A percentile compares a stretch with the other conserved stretches of the same genome.
These are phyloP conservation scores for Oxalis stricta DNA, from an alignment of 441 rosid genomes.

Conservation along the genomic window DNA sequence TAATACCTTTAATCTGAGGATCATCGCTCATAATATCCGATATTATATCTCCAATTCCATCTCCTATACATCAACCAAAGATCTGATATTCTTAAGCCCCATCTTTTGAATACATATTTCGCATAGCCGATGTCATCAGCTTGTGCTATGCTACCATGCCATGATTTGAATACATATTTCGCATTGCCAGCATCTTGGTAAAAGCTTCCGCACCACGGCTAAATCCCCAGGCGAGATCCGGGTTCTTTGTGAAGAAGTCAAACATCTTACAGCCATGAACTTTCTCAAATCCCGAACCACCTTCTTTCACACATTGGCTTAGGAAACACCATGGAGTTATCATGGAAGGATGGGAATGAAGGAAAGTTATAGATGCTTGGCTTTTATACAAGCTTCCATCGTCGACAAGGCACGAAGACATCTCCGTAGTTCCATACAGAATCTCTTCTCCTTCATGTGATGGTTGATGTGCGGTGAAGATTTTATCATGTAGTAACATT, in stretches of 20 bases:
- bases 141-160: conserved; percentile 2
- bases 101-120: conserved; percentile 4
- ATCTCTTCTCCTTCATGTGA: conserved; percentile 5
- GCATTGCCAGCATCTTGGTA: conserved; percentile 8
- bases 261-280: conserved; percentile 26
- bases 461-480: conserved; percentile 1
- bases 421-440: conserved; percentile 5
- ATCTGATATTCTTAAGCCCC: conserved; percentile 11
- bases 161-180: conserved; percentile 2
- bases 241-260: conserved; percentile 19
- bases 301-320: conserved; percentile 19
- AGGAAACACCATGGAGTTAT: conserved; percentile 18
- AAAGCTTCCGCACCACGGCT: conserved; percentile 21
- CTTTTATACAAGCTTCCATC: too few species aligned
- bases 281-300: conserved; percentile 25
- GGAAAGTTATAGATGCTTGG: too few species aligned
- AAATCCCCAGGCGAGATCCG: conserved; percentile 16
- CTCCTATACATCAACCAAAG: conserved; percentile 40
- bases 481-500: background rate
- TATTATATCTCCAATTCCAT: conserved; percentile 18
- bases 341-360: too few species aligned
- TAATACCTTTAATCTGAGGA: conserved; percentile 25
- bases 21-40: conserved; percentile 19
- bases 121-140: background rate
- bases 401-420: too few species aligned